Conservation (phyloP, 2,329 filamentous ascomycete genomes). For the Claviceps arundinis region DNA sequence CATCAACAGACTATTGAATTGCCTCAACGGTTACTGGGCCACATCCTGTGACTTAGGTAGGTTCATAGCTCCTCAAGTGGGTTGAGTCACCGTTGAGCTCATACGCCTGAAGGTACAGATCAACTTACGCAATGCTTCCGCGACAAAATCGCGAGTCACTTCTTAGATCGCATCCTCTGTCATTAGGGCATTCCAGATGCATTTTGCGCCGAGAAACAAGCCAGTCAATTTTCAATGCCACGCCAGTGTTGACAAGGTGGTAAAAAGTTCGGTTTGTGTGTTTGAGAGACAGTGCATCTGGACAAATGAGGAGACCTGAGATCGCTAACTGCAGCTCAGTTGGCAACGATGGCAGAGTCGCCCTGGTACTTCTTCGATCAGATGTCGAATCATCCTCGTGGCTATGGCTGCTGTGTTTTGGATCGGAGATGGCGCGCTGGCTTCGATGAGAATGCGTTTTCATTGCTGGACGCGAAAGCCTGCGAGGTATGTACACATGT, state of each 20-base stretch:
- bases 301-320: slow-evolving; percentile 47
- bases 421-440: background rate
- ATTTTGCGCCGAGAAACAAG: slow-evolving; percentile 48
- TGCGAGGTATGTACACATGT: background rate
- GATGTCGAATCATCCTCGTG: background rate
- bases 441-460: background rate
- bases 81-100: too few relatives aligned
- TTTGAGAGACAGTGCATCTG: slow-evolving; percentile 58
- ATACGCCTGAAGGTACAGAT: background rate
- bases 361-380: too few relatives aligned
- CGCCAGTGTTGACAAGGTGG: slow-evolving; percentile 49
- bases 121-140: slow-evolving; percentile 42
- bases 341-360: slow-evolving; percentile 30
- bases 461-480: background rate
- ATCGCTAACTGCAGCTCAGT: slow-evolving; percentile 56
- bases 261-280: slow-evolving; percentile 53
- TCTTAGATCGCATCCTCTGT: slow-evolving; percentile 41
- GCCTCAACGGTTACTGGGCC: background rate
- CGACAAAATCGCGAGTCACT: slow-evolving; percentile 48
- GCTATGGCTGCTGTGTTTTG: background rate
- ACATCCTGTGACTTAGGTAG: background rate
- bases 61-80: background rate
- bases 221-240: slow-evolving; percentile 56
- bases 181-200: slow-evolving; percentile 52
- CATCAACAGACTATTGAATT: slow-evolving; percentile 37